Evolutionary conservation across 768 basidiomycete species (phyloP).

Genomic region (Lactarius quietus): DNA sequence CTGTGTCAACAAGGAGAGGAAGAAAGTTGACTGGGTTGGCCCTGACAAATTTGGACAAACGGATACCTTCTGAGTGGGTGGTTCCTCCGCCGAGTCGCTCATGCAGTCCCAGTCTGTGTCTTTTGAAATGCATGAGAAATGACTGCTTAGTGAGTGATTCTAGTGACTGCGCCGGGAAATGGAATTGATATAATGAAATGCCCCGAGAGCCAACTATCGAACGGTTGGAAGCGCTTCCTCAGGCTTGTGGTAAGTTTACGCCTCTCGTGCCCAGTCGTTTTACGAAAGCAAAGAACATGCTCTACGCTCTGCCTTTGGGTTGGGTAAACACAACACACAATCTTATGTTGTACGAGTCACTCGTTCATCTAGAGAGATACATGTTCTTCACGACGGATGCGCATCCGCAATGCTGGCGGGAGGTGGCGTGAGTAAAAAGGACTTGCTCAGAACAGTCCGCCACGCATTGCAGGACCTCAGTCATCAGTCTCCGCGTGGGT

Average conservation of each 20-base stretch:
- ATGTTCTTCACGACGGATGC: not conserved
- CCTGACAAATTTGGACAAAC: not conserved
- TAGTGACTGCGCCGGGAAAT: not conserved
- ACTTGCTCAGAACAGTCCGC: not conserved
- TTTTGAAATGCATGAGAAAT: not conserved
- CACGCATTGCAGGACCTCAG: constrained; percentile 5
- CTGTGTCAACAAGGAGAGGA: not conserved
- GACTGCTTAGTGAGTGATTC: not conserved
- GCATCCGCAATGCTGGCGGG: constrained; percentile 1
- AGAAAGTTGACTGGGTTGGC: not conserved
- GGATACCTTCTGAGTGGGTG: not conserved
- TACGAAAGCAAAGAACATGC: not conserved
- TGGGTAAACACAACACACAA: not conserved
- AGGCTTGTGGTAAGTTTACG: not conserved
- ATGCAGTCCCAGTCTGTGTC: not conserved
- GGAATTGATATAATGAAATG: not conserved
- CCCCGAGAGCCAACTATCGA: not conserved
- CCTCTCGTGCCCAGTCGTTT: not conserved
- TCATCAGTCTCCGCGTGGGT: constrained; percentile 12
- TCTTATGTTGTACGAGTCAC: not conserved
- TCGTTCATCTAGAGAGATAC: not conserved
- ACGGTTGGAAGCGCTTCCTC: not conserved
- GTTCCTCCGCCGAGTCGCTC: too few species aligned
- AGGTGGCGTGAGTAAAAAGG: constrained; percentile 2
- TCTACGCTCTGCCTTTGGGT: not conserved